These are phyloP conservation scores for Lodderomyces metapsilosis DNA, from an alignment of 1,139 yeast genomes.

Conservation along the genomic window DNA sequence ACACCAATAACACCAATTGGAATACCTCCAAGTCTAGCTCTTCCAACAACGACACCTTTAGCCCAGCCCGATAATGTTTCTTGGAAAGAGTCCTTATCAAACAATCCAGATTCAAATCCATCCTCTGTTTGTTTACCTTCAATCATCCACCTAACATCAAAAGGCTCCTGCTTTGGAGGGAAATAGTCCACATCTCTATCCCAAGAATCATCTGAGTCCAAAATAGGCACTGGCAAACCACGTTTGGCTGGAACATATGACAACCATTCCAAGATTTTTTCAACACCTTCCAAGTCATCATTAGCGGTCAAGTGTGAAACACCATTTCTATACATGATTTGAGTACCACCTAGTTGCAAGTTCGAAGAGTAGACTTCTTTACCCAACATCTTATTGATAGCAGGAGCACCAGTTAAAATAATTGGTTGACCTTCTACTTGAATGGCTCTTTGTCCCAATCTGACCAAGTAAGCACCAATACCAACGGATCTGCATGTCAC, in stretches of 20 bases:
- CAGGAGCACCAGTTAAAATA: constrained; percentile 98
- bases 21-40: constrained; percentile 98
- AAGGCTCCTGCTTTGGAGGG: constrained; percentile 72
- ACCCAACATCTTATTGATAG: constrained; percentile 92
- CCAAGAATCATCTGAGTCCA: constrained; percentile 83
- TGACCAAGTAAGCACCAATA: constrained; percentile 97
- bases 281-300: constrained; percentile 95
- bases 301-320: constrained; percentile 94
- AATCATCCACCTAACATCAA: constrained; percentile 95
- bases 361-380: constrained; percentile 96
- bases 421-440: constrained; percentile 99
- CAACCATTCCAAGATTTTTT: constrained; percentile 92
- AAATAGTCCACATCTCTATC: constrained; percentile 85
- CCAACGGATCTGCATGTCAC: constrained; percentile 99
- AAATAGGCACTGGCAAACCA: constrained; percentile 86
- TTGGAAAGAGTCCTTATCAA: constrained; percentile 89
- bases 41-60: constrained; percentile 95
- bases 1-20: constrained; percentile 98
- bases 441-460: constrained; percentile 97
- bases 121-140: constrained; percentile 71
- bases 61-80: constrained; percentile 99
- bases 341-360: constrained; percentile 98
- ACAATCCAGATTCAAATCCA: constrained; percentile 84
- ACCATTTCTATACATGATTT: constrained; percentile 97
- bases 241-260: constrained; percentile 94